These are phyloP conservation scores for Dissoconium aciculare DNA, from an alignment of 2,329 filamentous ascomycete genomes.

Conservation along the genomic window DNA sequence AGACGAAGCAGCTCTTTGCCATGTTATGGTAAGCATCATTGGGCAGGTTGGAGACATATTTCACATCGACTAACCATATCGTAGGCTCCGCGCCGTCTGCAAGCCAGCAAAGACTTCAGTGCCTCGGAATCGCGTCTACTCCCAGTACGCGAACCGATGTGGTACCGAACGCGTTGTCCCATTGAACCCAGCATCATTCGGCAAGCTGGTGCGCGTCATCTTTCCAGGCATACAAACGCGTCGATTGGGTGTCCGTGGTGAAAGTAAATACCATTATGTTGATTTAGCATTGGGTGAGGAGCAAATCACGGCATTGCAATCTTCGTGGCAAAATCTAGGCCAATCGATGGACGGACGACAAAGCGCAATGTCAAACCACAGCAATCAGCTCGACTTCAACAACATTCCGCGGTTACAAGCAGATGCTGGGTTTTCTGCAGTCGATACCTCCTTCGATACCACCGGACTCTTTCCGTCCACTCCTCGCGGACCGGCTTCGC, in stretches of 20 bases:
- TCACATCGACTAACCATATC: conserved; percentile 16
- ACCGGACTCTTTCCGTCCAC: conserved; percentile 17
- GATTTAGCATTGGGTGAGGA: conserved; percentile 38
- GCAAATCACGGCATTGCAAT: conserved; percentile 13
- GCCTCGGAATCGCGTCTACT: conserved; percentile 82
- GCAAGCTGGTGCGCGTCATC: conserved; percentile 88
- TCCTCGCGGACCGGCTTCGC: conserved; percentile 27
- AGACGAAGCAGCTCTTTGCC: conserved; percentile 71
- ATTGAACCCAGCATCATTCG: conserved; percentile 91
- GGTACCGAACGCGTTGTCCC: conserved; percentile 88
- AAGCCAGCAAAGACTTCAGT: conserved; percentile 69
- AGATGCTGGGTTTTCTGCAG: conserved; percentile 33
- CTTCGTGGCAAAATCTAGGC: conserved; percentile 10
- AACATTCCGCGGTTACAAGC: conserved; percentile 32
- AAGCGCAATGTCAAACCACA: conserved; percentile 19
- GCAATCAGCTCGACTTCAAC: conserved; percentile 24
- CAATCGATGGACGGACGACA: conserved; percentile 12
- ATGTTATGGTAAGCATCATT: conserved; percentile 64
- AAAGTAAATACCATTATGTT: conserved; percentile 94
- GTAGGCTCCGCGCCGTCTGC: conserved; percentile 60
- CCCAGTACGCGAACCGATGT: conserved; percentile 85
- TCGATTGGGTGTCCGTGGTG: conserved; percentile 78
- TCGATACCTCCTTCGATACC: conserved; percentile 20
- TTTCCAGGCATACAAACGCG: conserved; percentile 91
- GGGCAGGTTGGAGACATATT: not conserved